Conservation (phyloP, 2,329 filamentous ascomycete genomes). For the Ophiostoma ips region DNA sequence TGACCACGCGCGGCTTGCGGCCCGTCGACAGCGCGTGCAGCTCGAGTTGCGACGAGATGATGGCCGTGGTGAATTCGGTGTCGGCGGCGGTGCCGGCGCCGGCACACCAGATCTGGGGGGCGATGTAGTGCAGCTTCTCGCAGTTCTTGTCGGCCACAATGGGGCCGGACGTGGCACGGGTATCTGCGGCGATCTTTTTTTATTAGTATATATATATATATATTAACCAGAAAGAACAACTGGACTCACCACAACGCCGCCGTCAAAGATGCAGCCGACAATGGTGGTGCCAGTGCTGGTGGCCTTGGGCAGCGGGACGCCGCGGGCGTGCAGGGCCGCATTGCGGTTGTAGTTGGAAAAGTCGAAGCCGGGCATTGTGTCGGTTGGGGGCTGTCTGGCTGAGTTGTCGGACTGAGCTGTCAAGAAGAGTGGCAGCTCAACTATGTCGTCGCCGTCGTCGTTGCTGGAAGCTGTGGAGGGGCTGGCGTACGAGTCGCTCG, state of each 20-base stretch:
- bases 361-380: constrained; percentile 88
- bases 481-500: no score
- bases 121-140: constrained; percentile 98
- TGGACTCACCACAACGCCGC: constrained; percentile 75
- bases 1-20: constrained; percentile 92
- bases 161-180: constrained; percentile 87
- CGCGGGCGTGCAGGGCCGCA: constrained; percentile 83
- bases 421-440: background rate
- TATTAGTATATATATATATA: background rate
- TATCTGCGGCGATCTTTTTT: constrained; percentile 87
- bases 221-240: background rate
- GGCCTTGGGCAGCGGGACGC: constrained; percentile 89
- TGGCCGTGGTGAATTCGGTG: constrained; percentile 95
- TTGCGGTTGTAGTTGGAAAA: constrained; percentile 99
- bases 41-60: constrained; percentile 98
- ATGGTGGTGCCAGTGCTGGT: constrained; percentile 98
- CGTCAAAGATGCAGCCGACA: constrained; percentile 92
- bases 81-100: constrained; percentile 95
- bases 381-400: no score
- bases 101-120: constrained; percentile 97
- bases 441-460: background rate
- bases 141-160: constrained; percentile 99
- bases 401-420: no score
- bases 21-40: constrained; percentile 92
- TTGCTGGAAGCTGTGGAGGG: background rate